Evolutionary conservation across 2,329 filamentous ascomycete genomes (phyloP), one percentile per base, ranked within the genome.

Genomic region (Zasmidium cellare): DNA sequence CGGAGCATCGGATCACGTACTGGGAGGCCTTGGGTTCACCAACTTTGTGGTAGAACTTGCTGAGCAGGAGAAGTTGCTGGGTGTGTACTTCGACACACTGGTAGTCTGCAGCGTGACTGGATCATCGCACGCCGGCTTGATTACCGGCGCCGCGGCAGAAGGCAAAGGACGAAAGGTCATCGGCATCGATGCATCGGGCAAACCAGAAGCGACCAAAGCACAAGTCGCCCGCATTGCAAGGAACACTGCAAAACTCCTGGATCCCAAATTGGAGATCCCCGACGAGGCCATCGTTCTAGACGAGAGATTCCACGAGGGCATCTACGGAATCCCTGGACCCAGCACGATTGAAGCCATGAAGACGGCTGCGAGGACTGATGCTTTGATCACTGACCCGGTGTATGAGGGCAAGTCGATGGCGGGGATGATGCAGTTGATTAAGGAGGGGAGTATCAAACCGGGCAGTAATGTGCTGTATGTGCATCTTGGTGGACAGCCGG

Each of bases 321-420:
- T 81, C 6, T 90, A 91, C 71, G 88, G 88, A 1, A 80, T 89
- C 56, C 86, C 87, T 0, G 85, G 88, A 63, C 75, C 84, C 70
- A 76, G 77, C 66, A 91, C 88, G 1, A 80, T 87, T 51, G 85
- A 85, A 28, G 87, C 87, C 0, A 90, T 91, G 69, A 82, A 82
- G 71, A 86, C 88, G 68, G 86, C 84, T 3, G 88, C 88, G 0
- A 72, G 77, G 58, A 89, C 84, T 1, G 88, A 91, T 75, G 88
- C 83, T 0, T 86, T 91, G 65, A 88, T 91, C 61, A 90, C 87
- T 0, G 88, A 91, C 68, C 88, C 87, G 0, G 88, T 91, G 1
- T 91, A 91, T 67, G 87, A 90, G 74, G 88, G 88, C 1, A 91
- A 91, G 81, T 88, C 84, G 65, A 75, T 91, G 71, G 87, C 87